Conservation (phyloP, 139 green algal species). For the Bryopsis sp. region DNA sequence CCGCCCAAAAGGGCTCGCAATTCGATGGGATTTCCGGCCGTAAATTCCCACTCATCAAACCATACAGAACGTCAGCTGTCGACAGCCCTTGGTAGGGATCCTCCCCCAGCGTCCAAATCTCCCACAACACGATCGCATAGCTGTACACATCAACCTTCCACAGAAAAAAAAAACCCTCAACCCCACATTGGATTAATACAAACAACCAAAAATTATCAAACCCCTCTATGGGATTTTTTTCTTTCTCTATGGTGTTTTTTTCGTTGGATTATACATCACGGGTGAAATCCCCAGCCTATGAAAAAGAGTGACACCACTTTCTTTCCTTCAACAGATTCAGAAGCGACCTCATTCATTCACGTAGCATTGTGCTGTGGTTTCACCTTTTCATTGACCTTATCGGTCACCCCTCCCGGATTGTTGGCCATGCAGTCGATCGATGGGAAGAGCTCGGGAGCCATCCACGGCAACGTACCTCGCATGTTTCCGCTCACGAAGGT, state of each 20-base stretch:
- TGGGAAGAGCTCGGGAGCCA: constrained; percentile 70
- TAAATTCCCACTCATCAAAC: constrained; percentile 43
- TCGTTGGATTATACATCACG: no score
- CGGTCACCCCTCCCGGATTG: not conserved
- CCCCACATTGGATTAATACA: no score
- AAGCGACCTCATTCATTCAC: no score
- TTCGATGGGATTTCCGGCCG: constrained; percentile 37
- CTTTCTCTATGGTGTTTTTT: no score
- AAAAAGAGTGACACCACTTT: no score
- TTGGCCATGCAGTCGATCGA: constrained; percentile 1
- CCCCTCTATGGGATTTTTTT: no score
- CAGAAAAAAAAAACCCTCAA: no score
- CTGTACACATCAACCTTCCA: constrained; percentile 47
- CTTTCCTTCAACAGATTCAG: no score
- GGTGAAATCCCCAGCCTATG: no score
- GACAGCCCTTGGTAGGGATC: constrained; percentile 36
- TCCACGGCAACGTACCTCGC: constrained; percentile 53
- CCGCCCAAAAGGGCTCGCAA: constrained; percentile 38
- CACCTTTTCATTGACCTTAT: constrained; percentile 26
- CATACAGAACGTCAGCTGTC: constrained; percentile 39
- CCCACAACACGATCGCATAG: constrained; percentile 50
- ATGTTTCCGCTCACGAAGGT: constrained; percentile 61
- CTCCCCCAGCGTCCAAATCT: constrained; percentile 53
- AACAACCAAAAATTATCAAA: no score
- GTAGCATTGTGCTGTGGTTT: no score